phyloP scores from a whole-genome alignment of 1,284 basidiomycete genomes.

The Ustilago curta region DNA sequence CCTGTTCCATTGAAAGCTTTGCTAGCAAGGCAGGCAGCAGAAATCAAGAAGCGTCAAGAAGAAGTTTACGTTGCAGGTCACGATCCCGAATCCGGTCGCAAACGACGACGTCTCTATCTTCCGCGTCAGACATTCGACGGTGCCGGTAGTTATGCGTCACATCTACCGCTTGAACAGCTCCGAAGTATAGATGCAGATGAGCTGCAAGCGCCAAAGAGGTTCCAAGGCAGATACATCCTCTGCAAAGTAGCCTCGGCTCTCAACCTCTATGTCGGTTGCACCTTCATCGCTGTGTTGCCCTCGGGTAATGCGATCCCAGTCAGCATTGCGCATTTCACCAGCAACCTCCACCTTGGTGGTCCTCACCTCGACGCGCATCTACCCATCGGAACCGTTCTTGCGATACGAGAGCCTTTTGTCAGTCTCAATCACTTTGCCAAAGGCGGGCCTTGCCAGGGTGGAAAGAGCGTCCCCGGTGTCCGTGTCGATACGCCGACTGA shows the following conservation, averaged over 20 bases:
- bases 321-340: slow-evolving; percentile 64
- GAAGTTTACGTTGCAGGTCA: slow-evolving; percentile 34
- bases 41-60: slow-evolving; percentile 57
- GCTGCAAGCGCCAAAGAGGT: slow-evolving; percentile 49
- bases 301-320: slow-evolving; percentile 55
- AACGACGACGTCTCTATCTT: slow-evolving; percentile 43
- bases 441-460: slow-evolving; percentile 58
- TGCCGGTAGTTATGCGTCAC: slow-evolving; percentile 51
- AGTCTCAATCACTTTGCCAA: slow-evolving; percentile 58
- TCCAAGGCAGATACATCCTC: slow-evolving; percentile 55
- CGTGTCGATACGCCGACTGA: slow-evolving; percentile 67
- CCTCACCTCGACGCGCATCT: slow-evolving; percentile 48
- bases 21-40: slow-evolving; percentile 56
- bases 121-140: slow-evolving; percentile 63
- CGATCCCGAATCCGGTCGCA: slow-evolving; percentile 32
- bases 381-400: slow-evolving; percentile 59
- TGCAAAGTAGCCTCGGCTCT: slow-evolving; percentile 57
- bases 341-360: slow-evolving; percentile 46
- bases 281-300: slow-evolving; percentile 56
- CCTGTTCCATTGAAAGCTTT: slow-evolving; percentile 58
- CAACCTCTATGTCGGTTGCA: slow-evolving; percentile 59
- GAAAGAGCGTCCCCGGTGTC: slow-evolving; percentile 56
- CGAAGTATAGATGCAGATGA: slow-evolving; percentile 46
- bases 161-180: slow-evolving; percentile 41
- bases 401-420: slow-evolving; percentile 65